These are phyloP conservation scores for Tilletia indica DNA, from an alignment of 1,284 basidiomycete genomes.

Conservation along the genomic window DNA sequence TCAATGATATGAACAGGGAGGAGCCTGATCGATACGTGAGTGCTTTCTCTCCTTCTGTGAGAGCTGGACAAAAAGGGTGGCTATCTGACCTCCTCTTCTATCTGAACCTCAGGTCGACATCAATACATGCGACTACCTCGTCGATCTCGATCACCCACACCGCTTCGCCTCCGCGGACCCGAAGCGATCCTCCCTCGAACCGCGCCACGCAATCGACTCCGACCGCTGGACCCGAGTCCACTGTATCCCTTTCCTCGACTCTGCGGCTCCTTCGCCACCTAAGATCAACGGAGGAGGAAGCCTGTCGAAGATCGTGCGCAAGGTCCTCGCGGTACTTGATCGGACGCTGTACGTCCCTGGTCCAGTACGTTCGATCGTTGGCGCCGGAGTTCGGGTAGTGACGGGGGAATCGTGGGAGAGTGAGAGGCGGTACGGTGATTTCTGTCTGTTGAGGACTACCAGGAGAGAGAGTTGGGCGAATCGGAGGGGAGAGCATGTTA, in stretches of 20 bases:
- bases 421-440: constrained; percentile 36
- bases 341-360: constrained; percentile 43
- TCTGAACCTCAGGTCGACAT: constrained; percentile 23
- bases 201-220: constrained; percentile 27
- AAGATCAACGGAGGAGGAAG: neutral
- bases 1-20: constrained; percentile 87
- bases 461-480: constrained; percentile 17
- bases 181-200: constrained; percentile 30
- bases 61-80: neutral
- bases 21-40: constrained; percentile 77
- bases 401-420: constrained; percentile 6
- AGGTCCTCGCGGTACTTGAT: constrained; percentile 30
- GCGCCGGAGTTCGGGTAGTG: neutral
- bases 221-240: constrained; percentile 37
- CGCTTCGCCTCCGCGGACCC: constrained; percentile 23
- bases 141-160: constrained; percentile 43
- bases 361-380: neutral
- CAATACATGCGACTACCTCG: constrained; percentile 45
- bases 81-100: neutral
- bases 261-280: constrained; percentile 27
- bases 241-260: constrained; percentile 48
- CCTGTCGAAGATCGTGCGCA: neutral
- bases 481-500: neutral
- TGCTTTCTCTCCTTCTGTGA: constrained; percentile 29
- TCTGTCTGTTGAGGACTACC: constrained; percentile 35